These are phyloP conservation scores for Pyricularia pennisetigena DNA, from an alignment of 2,329 filamentous ascomycete genomes.

Conservation along the genomic window DNA sequence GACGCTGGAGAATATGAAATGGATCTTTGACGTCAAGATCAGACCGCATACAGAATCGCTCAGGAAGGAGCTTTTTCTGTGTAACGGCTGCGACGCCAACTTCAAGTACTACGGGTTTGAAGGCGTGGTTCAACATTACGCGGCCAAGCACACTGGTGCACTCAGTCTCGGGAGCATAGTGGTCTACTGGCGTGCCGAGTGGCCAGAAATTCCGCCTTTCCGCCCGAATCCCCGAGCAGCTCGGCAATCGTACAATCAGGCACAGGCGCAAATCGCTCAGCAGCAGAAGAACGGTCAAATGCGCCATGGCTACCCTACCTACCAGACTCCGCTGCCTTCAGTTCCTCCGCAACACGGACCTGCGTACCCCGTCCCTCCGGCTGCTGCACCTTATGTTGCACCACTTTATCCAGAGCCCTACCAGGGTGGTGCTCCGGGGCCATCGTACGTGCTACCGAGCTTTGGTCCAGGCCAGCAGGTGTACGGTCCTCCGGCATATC, in stretches of 20 bases:
- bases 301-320: slow-evolving; percentile 2
- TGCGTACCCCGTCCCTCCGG: slow-evolving; percentile 6
- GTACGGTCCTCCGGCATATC: slow-evolving; percentile 11
- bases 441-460: neutral
- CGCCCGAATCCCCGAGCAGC: slow-evolving; percentile 43
- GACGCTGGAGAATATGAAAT: slow-evolving; percentile 79
- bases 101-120: slow-evolving; percentile 67
- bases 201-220: slow-evolving; percentile 69
- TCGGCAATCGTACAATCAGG: slow-evolving; percentile 12
- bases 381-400: neutral
- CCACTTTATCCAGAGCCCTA: slow-evolving; percentile 5
- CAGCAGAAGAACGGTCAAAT: neutral
- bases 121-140: slow-evolving; percentile 72
- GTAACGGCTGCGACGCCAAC: slow-evolving; percentile 56
- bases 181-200: slow-evolving; percentile 72
- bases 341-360: neutral
- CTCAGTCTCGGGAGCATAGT: slow-evolving; percentile 64
- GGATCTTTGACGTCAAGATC: slow-evolving; percentile 70
- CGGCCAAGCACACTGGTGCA: slow-evolving; percentile 65
- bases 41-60: slow-evolving; percentile 56
- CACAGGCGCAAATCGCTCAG: neutral
- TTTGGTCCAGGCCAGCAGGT: neutral
- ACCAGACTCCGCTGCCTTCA: slow-evolving; percentile 9
- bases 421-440: neutral
- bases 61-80: slow-evolving; percentile 67